A percentile compares a stretch with the other conserved stretches of the same genome.
Conservation (phyloP, 768 basidiomycete genomes). For the Suillus bovinus region DNA sequence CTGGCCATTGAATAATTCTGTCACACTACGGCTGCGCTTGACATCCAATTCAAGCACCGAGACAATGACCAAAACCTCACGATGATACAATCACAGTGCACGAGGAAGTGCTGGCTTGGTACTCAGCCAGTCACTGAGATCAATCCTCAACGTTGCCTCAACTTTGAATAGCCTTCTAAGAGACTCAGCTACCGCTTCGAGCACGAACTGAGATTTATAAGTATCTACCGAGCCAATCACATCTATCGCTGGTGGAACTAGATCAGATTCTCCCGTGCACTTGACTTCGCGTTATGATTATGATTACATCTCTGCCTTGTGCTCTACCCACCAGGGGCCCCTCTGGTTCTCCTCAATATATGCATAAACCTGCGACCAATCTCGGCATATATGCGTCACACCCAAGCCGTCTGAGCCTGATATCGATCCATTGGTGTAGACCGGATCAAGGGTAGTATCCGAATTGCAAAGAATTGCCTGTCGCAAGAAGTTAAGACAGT, state of each 20-base stretch:
- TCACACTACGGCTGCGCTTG: not conserved
- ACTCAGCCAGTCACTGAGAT: not conserved
- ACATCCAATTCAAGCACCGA: not conserved
- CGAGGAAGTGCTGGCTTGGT: not conserved
- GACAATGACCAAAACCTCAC: not conserved
- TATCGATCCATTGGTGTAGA: slow-evolving; percentile 14
- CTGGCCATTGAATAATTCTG: not conserved
- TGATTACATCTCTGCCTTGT: not conserved
- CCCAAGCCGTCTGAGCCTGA: slow-evolving; percentile 25
- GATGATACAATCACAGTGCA: not conserved
- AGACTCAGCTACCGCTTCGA: not conserved
- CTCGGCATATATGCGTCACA: slow-evolving; percentile 29
- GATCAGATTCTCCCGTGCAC: not conserved
- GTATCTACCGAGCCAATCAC: not conserved
- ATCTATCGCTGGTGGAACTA: not conserved
- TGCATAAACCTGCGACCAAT: slow-evolving; percentile 29
- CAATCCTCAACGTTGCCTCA: not conserved
- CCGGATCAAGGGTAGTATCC: slow-evolving; percentile 45
- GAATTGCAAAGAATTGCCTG: slow-evolving; percentile 42
- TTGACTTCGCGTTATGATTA: not conserved
- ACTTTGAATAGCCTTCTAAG: not conserved
- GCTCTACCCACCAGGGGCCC: not conserved
- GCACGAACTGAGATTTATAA: not conserved
- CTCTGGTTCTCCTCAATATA: slow-evolving; percentile 24
- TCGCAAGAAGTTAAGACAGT: slow-evolving; percentile 47